Evolutionary conservation across 805 yeast genomes (phyloP).

Genomic region (Candida dajiaensis): DNA sequence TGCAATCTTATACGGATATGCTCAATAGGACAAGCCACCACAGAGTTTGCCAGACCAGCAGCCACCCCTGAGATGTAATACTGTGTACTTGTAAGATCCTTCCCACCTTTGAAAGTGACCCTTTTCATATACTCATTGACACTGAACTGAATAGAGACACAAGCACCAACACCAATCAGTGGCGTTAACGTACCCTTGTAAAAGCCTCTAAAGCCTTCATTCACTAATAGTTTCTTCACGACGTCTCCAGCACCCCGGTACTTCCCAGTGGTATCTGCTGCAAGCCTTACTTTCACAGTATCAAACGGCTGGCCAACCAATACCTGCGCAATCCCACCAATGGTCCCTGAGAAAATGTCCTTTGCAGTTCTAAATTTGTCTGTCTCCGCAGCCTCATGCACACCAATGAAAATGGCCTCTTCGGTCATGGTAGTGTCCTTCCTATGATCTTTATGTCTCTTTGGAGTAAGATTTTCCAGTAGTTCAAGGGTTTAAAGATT

Average conservation of each 20-base stretch:
- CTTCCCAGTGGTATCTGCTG: conserved; percentile 75
- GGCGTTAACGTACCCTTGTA: conserved; percentile 95
- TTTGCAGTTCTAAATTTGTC: conserved; percentile 20
- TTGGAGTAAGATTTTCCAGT: no score
- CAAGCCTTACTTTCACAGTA: conserved; percentile 88
- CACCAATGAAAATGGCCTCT: conserved; percentile 9
- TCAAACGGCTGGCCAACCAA: conserved; percentile 95
- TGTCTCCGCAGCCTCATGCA: conserved; percentile 5
- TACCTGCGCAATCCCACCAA: conserved; percentile 95
- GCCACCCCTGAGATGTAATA: conserved; percentile 80
- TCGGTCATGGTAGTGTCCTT: conserved; percentile 10
- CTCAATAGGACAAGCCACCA: conserved; percentile 90
- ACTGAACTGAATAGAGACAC: conserved; percentile 94
- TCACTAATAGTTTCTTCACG: conserved; percentile 57
- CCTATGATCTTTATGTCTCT: neutral
- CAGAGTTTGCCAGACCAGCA: conserved; percentile 90
- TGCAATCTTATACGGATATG: conserved; percentile 92
- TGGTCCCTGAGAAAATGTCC: conserved; percentile 64
- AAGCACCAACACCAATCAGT: conserved; percentile 92
- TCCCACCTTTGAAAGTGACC: conserved; percentile 39
- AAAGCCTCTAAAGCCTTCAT: conserved; percentile 83
- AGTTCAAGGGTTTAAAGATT: no score
- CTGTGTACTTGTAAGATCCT: conserved; percentile 50
- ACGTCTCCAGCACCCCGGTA: conserved; percentile 75
- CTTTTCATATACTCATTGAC: conserved; percentile 94